Conservation (phyloP, 345 rosid species). For the Cardamine chenopodiifolia region DNA sequence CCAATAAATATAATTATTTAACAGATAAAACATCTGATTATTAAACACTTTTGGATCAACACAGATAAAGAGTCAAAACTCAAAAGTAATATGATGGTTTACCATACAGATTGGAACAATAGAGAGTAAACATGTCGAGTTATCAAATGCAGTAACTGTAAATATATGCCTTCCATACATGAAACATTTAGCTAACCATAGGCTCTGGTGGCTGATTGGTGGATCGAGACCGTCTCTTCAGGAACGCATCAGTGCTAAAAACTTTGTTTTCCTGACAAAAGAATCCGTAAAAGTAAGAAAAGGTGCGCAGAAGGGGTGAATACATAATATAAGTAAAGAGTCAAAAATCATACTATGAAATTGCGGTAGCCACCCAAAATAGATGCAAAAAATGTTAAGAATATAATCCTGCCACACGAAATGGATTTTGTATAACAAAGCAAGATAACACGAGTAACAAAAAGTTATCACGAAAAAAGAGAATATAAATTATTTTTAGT, state of each 20-base stretch:
- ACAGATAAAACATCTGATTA: background rate
- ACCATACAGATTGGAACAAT: constrained; percentile 8
- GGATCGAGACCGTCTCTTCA: constrained; percentile 88
- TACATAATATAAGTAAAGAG: constrained; percentile 28
- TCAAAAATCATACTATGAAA: constrained; percentile 63
- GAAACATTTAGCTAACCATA: constrained; percentile 62
- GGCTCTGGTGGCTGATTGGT: constrained; percentile 88
- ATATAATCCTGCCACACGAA: constrained; percentile 79
- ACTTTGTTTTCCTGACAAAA: constrained; percentile 74
- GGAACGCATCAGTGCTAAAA: constrained; percentile 88
- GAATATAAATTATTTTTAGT: background rate
- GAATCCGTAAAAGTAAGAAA: constrained; percentile 23
- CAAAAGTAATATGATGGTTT: constrained; percentile 9
- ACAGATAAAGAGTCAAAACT: constrained; percentile 10
- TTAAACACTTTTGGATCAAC: constrained; percentile 16
- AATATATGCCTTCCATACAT: constrained; percentile 22
- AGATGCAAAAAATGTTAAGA: constrained; percentile 91
- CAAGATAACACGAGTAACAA: constrained; percentile 21
- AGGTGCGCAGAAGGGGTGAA: background rate
- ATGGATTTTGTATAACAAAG: constrained; percentile 28
- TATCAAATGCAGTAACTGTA: constrained; percentile 11
- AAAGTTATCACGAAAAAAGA: background rate
- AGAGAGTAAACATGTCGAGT: constrained; percentile 17
- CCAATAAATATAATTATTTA: constrained; percentile 11
- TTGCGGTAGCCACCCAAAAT: constrained; percentile 97